Conservation (phyloP, 2,329 filamentous ascomycete species). For the Epichloe festucae region DNA sequence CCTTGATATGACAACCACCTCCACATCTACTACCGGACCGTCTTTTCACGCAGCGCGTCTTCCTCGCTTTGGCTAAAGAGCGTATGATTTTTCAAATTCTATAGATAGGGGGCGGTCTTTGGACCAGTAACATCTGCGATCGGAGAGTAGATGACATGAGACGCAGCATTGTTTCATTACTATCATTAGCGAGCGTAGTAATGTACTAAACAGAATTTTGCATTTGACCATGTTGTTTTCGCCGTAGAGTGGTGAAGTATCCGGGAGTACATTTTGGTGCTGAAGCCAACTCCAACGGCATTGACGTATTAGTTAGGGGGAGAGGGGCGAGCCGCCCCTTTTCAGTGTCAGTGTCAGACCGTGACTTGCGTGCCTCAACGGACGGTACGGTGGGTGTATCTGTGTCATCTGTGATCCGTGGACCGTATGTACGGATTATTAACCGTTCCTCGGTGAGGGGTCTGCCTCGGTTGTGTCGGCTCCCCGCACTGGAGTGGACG, state of each 20-base stretch:
- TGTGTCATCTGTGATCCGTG: too few species aligned
- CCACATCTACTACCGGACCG: not conserved
- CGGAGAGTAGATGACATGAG: not conserved
- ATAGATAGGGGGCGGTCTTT: too few species aligned
- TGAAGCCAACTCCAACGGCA: not conserved
- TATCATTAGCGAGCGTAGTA: constrained; percentile 2
- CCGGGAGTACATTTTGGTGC: not conserved
- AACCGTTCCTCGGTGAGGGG: not conserved
- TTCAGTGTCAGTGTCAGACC: not conserved
- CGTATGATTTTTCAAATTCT: too few species aligned
- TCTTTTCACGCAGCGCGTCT: constrained; percentile 46
- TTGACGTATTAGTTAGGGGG: not conserved
- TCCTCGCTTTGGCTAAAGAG: constrained; percentile 35
- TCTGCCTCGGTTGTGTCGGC: constrained; percentile 5
- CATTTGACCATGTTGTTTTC: not conserved
- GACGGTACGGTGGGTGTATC: too few species aligned
- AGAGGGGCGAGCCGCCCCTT: not conserved
- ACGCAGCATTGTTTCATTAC: not conserved
- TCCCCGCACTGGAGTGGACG: constrained; percentile 3
- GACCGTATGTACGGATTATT: too few species aligned
- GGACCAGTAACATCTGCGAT: too few species aligned
- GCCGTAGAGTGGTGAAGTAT: not conserved
- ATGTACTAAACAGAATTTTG: not conserved
- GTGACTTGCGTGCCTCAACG: too few species aligned
- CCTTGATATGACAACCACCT: not conserved